Conservation (phyloP, 2,329 filamentous ascomycete genomes). For the Fusarium verrucosum region DNA sequence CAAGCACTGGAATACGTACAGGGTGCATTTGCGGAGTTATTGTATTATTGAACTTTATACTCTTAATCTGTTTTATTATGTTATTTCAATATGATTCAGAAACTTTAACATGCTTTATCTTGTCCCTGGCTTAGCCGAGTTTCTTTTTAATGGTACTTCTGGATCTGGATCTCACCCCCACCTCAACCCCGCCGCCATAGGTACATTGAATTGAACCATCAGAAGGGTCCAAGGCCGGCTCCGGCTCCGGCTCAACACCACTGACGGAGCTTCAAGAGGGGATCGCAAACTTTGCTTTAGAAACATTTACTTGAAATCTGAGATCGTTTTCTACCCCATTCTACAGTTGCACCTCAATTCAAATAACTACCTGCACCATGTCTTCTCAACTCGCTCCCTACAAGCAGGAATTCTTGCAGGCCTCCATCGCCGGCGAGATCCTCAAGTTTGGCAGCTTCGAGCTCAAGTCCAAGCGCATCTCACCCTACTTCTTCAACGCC, state of each 20-base stretch:
- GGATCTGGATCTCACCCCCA: slow-evolving; percentile 27
- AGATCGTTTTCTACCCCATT: background rate
- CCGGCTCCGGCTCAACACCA: slow-evolving; percentile 33
- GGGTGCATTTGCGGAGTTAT: background rate
- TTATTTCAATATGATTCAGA: background rate
- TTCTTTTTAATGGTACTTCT: slow-evolving; percentile 7
- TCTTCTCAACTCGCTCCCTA: slow-evolving; percentile 63
- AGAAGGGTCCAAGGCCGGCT: slow-evolving; percentile 24
- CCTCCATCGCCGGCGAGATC: slow-evolving; percentile 73
- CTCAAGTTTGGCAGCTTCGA: slow-evolving; percentile 86
- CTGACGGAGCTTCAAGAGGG: slow-evolving; percentile 13
- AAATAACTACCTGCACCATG: slow-evolving; percentile 45
- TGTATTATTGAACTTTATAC: too few relatives aligned
- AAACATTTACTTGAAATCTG: background rate
- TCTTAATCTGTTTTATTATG: background rate
- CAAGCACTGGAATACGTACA: background rate
- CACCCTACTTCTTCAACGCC: slow-evolving; percentile 98
- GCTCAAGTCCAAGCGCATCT: slow-evolving; percentile 90
- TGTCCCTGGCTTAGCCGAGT: background rate
- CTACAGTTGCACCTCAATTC: background rate
- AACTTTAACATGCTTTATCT: background rate
- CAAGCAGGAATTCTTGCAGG: slow-evolving; percentile 77
- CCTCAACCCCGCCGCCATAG: slow-evolving; percentile 35
- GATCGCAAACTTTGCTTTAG: slow-evolving; percentile 36
- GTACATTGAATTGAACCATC: slow-evolving; percentile 18